Base-by-base conservation (phyloP, 805 yeast genomes). In the Spathaspora passalidarum region DNA sequence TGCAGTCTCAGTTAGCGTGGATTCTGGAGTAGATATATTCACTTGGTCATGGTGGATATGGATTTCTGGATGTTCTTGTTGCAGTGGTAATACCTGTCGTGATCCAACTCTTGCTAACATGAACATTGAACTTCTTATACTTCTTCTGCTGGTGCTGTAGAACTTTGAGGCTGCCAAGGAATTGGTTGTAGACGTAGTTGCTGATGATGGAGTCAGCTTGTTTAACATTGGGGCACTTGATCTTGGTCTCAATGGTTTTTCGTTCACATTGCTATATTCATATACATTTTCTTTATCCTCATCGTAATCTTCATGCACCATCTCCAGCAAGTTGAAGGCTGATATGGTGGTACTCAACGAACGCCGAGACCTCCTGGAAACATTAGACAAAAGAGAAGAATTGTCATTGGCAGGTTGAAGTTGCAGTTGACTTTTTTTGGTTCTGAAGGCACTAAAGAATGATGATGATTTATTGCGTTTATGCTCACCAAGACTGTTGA, bases 211-310 rank as follows among this genome's bases (percentile, higher is more conserved):
- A 9, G 26, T 14, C 25, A 49, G 39, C 32, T 46, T 38, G 10
- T 45, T 49, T 39, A 61, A 53, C 38, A 54, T 57, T 4, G 63
- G 62, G 3, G 58, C 58, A 39, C 62, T 58, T 2, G 59, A 51
- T 26, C 62, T 46, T 5, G 60, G 44, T 44, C 54, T 54, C 17
- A 58, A 47, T 7, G 50, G 26, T 20, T 32, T 43, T 51, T 41
- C 23, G 14, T 40, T 22, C 32, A 11, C 7, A 18, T 9, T 13
- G 17, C 14, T 20, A 7, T 10, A n/a, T 18, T 18, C 37, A 11
- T 18, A 14, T 22, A 32, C 17, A 17, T 44, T 48, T 20, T 45
- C 49, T 38, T 48, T 41, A 22, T 48, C 25, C 29, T 44, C 34
- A 5, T 35, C 45, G 16, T 13, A n/a, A 25, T n/a, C 17, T 39